Base-by-base conservation (phyloP, 1,284 basidiomycete genomes). In the Earliella scabrosa region DNA sequence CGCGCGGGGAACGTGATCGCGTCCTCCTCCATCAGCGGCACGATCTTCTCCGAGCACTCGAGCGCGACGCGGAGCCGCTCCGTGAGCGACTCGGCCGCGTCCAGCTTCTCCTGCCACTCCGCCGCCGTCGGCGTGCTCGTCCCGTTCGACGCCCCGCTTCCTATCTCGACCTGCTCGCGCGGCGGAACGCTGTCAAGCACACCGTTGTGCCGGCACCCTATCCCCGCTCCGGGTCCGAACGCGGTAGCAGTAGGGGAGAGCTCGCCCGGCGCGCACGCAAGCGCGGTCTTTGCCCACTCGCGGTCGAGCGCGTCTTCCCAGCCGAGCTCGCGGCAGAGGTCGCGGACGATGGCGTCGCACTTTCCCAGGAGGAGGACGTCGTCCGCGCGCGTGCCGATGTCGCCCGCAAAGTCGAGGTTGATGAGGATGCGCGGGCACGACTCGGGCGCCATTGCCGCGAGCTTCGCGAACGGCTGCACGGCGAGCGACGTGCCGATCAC, bases 401-500 rank as follows among this genome's bases (percentile, higher is more conserved):
- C 72, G 0, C 88, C 88, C 0, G 87, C 89, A 4, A 70, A 71
- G 43, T 90, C 87, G 40, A 89, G 73, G 63, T 91, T 91, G 66
- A 92, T 83, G 34, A 89, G 74, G 13, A 87, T 81, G 6, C 90
- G 83, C n/a, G 84, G 86, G 66, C 88, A 90, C 14, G 61, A 60
- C 2, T 71, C 59, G 8, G 75, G 73, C 1, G 83, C 81, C 61
- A 82, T 68, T 27, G 74, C 69, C 8, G 83, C 80, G 23, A 93
- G 79, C 1, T 82, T 80, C 2, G 90, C 89, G 66, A 93, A 92
- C 3, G 91, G 90, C 52, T 88, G 82, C 9, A 92, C 88, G 5
- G 86, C 88, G 24, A 97, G 80, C 2, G 94, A 97, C 0, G 97
- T 98, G 24, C 97, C 97, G 63, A 98, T 87, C 27, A 98, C 86